phyloP scores from a whole-genome alignment of 202 grass and related monocot genomes.

The Zizania palustris region DNA sequence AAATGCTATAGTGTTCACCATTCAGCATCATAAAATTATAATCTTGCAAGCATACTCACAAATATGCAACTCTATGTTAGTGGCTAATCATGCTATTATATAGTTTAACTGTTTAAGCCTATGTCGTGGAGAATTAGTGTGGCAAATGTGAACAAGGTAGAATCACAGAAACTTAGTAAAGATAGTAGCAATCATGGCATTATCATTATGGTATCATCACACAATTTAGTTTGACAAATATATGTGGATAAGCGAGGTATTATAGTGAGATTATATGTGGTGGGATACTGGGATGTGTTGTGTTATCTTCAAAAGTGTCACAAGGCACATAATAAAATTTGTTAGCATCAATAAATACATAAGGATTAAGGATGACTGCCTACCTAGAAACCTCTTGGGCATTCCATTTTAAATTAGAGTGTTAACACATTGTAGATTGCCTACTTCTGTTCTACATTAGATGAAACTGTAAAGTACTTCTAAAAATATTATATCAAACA shows the following conservation, averaged over 20 bases:
- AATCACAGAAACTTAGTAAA: neutral
- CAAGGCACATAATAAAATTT: neutral
- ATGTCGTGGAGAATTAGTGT: neutral
- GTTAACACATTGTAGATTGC: neutral
- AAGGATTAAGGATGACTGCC: no score
- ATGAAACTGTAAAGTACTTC: neutral
- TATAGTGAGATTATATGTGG: neutral
- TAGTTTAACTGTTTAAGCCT: neutral
- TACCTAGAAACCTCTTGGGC: no score
- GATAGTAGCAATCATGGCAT: neutral
- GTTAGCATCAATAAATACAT: no score
- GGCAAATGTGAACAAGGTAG: neutral
- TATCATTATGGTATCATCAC: neutral
- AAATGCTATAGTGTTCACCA: neutral
- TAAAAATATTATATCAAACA: neutral
- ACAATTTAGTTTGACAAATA: neutral
- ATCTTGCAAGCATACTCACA: neutral
- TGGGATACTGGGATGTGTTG: neutral
- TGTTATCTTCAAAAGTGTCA: neutral
- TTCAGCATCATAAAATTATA: constrained; percentile 1
- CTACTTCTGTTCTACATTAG: neutral
- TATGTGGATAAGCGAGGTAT: neutral
- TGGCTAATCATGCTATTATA: neutral
- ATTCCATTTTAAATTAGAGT: neutral
- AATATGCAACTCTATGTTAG: neutral